A percentile compares a stretch with the other conserved stretches of the same genome.
phyloP scores from a whole-genome alignment of 73 alveolate genomes.

The Uronychia setigera region DNA sequence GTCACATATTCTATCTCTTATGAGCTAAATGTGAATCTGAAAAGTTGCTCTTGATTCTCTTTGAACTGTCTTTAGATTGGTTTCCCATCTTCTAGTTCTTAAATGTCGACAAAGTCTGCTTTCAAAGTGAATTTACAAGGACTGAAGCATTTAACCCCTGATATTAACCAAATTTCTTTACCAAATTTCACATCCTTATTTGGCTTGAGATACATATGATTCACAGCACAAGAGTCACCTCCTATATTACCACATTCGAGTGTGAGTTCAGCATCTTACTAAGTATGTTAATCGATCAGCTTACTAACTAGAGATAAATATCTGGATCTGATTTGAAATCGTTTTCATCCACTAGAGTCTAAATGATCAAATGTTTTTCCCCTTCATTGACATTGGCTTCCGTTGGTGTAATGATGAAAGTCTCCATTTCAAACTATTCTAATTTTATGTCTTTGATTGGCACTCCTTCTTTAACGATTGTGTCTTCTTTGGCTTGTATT shows the following conservation, averaged over 20 bases:
- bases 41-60: neutral
- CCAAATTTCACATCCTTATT: neutral
- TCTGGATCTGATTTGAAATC: neutral
- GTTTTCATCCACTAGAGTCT: neutral
- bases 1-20: neutral
- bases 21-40: neutral
- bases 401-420: no score
- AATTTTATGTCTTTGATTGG: no score
- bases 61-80: neutral
- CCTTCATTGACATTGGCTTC: no score
- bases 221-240: neutral
- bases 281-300: neutral
- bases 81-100: neutral
- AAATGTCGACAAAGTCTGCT: neutral
- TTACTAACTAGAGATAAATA: neutral
- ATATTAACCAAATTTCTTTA: neutral
- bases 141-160: neutral
- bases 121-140: neutral
- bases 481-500: no score
- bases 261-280: neutral
- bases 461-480: no score
- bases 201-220: neutral
- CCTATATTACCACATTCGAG: neutral
- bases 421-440: no score
- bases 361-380: neutral